Evolutionary conservation across 177 flowering plant genomes (phyloP).

Genomic region (Telopea speciosissima): DNA sequence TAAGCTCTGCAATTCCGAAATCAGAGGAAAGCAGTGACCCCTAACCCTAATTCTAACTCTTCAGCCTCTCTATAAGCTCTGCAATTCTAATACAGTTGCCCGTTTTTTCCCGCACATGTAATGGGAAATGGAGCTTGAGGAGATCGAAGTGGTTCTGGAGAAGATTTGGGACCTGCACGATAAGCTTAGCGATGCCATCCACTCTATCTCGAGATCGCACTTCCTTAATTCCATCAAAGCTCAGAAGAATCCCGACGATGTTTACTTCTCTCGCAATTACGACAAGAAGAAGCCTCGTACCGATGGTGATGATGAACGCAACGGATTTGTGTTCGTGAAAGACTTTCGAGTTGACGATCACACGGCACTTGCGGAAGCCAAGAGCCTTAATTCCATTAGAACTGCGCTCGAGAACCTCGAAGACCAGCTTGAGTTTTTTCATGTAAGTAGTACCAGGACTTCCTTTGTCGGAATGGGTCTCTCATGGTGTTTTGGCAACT

Average conservation of each 20-base stretch:
- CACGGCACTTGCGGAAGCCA: constrained; percentile 67
- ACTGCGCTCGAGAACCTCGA: constrained; percentile 93
- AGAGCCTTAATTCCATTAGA: constrained; percentile 75
- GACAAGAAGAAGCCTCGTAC: constrained; percentile 8
- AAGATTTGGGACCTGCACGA: constrained; percentile 96
- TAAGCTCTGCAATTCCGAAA: not conserved
- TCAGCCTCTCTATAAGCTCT: too few relatives aligned
- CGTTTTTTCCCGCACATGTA: constrained; percentile 26
- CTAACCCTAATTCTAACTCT: not conserved
- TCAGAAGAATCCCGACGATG: constrained; percentile 18
- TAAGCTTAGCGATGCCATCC: constrained; percentile 95
- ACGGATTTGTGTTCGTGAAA: constrained; percentile 68
- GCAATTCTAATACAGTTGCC: too few relatives aligned
- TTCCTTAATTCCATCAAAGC: constrained; percentile 59
- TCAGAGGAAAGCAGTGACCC: not conserved
- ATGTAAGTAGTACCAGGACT: constrained; percentile 44
- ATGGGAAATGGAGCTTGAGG: constrained; percentile 79
- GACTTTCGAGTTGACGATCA: constrained; percentile 37
- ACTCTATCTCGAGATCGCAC: constrained; percentile 66
- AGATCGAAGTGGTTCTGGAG: constrained; percentile 83
- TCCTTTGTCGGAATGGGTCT: not conserved
- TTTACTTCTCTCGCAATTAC: constrained; percentile 4
- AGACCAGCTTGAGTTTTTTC: constrained; percentile 89
- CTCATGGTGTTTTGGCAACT: not conserved
- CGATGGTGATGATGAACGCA: constrained; percentile 16